Percentiles rank a stretch among this genome's conserved stretches.
Evolutionary conservation across 192 early-diverging fungal genomes (phyloP).

Genomic region (Bifiguratus adelaidae): DNA sequence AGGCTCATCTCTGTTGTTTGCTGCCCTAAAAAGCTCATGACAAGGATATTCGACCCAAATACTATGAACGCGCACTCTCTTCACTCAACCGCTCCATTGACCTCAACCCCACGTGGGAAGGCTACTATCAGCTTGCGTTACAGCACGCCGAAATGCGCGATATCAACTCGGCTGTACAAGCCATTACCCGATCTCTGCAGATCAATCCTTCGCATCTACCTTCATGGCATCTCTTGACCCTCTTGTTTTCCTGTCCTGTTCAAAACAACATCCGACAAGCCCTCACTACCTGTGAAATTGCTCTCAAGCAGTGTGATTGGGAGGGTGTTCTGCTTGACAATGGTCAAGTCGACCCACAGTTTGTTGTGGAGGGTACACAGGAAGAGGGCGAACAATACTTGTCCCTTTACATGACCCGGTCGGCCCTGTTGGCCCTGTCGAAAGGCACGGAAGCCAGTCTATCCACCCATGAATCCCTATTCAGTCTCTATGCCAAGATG

Average conservation of each 20-base stretch:
- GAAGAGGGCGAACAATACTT: constrained; percentile 51
- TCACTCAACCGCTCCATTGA: constrained; percentile 38
- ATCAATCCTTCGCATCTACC: constrained; percentile 43
- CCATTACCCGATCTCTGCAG: constrained; percentile 39
- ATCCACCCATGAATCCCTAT: constrained; percentile 43
- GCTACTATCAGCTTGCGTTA: constrained; percentile 54
- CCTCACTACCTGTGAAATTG: constrained; percentile 51
- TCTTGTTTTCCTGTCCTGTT: constrained; percentile 45
- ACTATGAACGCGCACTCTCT: constrained; percentile 46
- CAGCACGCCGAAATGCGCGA: constrained; percentile 61
- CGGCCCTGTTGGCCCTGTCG: constrained; percentile 32
- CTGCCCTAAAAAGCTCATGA: constrained; percentile 32
- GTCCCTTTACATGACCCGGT: constrained; percentile 49
- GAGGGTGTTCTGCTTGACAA: not conserved
- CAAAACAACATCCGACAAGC: constrained; percentile 56
- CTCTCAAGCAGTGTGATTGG: constrained; percentile 42
- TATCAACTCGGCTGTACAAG: constrained; percentile 36
- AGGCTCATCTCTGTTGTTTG: not conserved
- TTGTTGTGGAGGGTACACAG: constrained; percentile 2
- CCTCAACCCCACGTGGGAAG: constrained; percentile 39
- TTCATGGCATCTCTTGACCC: constrained; percentile 67
- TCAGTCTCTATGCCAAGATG: constrained; percentile 48
- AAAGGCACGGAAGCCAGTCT: constrained; percentile 40
- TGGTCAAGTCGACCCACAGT: constrained; percentile 6
- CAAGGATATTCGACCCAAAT: constrained; percentile 45